A percentile compares a stretch with the other conserved stretches of the same genome.
phyloP scores from a whole-genome alignment of 2,329 filamentous ascomycete genomes.

The Arthrinium phaeospermum region DNA sequence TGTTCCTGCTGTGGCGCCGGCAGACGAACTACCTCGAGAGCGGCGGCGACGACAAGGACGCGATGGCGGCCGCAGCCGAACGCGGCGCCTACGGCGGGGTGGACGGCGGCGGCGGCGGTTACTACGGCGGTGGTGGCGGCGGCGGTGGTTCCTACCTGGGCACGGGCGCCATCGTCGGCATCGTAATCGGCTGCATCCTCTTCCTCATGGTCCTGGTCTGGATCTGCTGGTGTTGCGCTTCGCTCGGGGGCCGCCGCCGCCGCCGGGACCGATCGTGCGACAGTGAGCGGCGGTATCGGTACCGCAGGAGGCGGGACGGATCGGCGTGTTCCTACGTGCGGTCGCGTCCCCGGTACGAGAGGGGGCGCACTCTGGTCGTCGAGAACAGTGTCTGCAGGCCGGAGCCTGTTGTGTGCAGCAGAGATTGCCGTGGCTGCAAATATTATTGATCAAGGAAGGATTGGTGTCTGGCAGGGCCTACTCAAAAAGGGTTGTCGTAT shows the following conservation, averaged over 20 bases:
- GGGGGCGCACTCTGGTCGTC: slow-evolving; percentile 1
- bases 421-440: not conserved
- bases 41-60: not conserved
- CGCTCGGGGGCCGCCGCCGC: not conserved
- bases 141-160: not conserved
- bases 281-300: not conserved
- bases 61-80: not conserved
- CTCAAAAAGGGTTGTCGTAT: not conserved
- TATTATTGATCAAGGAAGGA: not conserved
- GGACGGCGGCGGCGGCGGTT: slow-evolving; percentile 1
- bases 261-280: not conserved
- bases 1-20: not conserved
- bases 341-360: not conserved
- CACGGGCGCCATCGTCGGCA: slow-evolving; percentile 19
- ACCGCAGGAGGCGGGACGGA: not conserved
- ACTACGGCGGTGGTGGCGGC: not conserved
- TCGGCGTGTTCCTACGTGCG: not conserved
- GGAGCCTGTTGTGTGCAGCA: not conserved
- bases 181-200: slow-evolving; percentile 16
- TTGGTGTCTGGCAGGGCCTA: not conserved
- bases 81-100: not conserved
- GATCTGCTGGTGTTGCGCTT: slow-evolving; percentile 2
- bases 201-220: slow-evolving; percentile 2
- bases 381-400: slow-evolving; percentile 1
- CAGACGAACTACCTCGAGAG: not conserved